These are phyloP conservation scores for Orychophragmus violaceus DNA, from an alignment of 345 rosid species.

Conservation along the genomic window DNA sequence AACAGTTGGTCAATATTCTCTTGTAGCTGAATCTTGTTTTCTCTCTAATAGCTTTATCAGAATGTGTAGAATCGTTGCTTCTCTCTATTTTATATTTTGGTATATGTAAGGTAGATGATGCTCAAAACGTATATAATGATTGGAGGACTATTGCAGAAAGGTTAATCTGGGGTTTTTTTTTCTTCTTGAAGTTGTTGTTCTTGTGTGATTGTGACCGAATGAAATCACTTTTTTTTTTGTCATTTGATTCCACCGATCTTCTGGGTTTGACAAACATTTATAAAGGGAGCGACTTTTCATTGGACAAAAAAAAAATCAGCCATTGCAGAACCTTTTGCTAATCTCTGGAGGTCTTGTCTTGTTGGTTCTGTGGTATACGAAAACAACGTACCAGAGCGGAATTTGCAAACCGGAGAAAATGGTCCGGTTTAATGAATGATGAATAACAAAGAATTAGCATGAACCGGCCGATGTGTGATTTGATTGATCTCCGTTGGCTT, in stretches of 20 bases:
- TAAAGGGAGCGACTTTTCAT: neutral
- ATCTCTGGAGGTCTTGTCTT: too few species aligned
- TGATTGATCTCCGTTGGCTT: neutral
- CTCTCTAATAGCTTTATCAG: too few species aligned
- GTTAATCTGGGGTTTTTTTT: too few species aligned
- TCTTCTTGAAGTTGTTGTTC: neutral
- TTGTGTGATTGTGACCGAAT: constrained; percentile 1
- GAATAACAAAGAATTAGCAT: neutral
- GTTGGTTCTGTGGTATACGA: too few species aligned
- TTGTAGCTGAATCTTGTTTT: too few species aligned
- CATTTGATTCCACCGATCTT: neutral
- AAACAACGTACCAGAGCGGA: too few species aligned
- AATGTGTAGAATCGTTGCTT: too few species aligned
- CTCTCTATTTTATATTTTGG: too few species aligned
- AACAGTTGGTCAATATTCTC: too few species aligned
- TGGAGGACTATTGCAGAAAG: too few species aligned
- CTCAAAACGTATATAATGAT: too few species aligned
- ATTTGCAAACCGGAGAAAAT: neutral
- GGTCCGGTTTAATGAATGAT: neutral
- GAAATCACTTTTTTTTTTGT: neutral
- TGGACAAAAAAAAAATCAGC: neutral
- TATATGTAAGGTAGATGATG: too few species aligned
- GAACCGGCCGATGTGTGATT: neutral
- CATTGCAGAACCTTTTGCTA: neutral
- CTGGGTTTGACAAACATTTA: neutral